These are phyloP conservation scores for Hyphodiscus sp. DNA, from an alignment of 2,329 filamentous ascomycete species.

Conservation along the genomic window DNA sequence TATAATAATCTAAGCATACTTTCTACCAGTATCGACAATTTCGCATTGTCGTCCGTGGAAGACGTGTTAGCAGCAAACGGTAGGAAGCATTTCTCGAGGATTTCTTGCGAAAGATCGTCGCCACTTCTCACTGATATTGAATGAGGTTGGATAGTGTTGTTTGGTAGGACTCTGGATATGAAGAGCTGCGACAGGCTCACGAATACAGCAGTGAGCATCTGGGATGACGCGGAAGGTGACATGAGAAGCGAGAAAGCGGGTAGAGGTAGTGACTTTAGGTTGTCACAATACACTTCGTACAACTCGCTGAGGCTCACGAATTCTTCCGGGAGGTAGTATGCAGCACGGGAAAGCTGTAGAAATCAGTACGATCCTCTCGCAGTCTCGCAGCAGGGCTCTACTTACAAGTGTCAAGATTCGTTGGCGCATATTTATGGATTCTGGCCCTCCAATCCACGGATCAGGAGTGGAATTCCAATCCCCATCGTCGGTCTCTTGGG, in stretches of 20 bases:
- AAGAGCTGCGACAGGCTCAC: constrained; percentile 47
- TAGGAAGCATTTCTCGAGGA: constrained; percentile 47
- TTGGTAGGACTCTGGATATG: constrained; percentile 39
- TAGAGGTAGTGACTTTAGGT: constrained; percentile 33
- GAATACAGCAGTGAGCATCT: constrained; percentile 32
- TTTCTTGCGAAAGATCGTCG: constrained; percentile 39
- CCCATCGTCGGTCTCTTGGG: constrained; percentile 4
- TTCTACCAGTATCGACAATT: constrained; percentile 50
- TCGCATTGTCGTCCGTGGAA: constrained; percentile 47
- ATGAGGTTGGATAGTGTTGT: constrained; percentile 33
- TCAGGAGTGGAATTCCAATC: constrained; percentile 5
- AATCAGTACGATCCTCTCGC: constrained; percentile 1
- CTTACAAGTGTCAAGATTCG: constrained; percentile 25
- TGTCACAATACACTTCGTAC: constrained; percentile 41
- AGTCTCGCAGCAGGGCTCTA: not conserved
- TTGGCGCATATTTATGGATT: constrained; percentile 26
- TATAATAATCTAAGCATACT: constrained; percentile 41
- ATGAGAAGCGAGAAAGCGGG: constrained; percentile 35
- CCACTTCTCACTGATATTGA: constrained; percentile 26
- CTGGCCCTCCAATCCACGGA: constrained; percentile 23
- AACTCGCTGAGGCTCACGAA: constrained; percentile 38
- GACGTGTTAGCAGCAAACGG: constrained; percentile 44
- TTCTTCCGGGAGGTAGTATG: constrained; percentile 39
- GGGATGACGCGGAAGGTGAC: constrained; percentile 32
- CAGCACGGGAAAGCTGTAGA: constrained; percentile 22